Evolutionary conservation across 495 filamentous ascomycete genomes (phyloP).

Genomic region (Aspergillus carlsbadensis): DNA sequence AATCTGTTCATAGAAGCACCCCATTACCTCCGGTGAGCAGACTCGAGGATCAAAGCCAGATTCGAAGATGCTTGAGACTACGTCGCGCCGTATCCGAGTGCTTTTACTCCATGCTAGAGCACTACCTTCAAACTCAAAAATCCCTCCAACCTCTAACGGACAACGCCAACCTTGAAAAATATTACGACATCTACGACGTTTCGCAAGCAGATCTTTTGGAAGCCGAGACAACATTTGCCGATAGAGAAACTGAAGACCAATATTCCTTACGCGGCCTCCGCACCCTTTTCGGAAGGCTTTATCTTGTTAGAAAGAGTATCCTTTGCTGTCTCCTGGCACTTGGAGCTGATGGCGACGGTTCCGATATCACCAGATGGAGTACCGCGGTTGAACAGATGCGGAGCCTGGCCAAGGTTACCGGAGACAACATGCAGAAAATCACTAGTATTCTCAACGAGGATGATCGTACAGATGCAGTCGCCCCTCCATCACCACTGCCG

Average conservation of each 20-base stretch:
- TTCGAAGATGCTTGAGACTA: slow-evolving; percentile 73
- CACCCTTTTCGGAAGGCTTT: slow-evolving; percentile 72
- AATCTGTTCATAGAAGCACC: slow-evolving; percentile 62
- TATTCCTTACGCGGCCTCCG: slow-evolving; percentile 81
- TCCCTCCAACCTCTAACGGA: slow-evolving; percentile 70
- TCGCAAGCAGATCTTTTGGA: slow-evolving; percentile 72
- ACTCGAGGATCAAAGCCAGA: slow-evolving; percentile 75
- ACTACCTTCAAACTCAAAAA: slow-evolving; percentile 64
- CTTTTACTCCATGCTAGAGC: slow-evolving; percentile 66
- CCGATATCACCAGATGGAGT: slow-evolving; percentile 78
- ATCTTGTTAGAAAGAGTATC: slow-evolving; percentile 76
- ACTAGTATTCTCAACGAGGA: slow-evolving; percentile 74
- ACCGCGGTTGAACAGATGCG: slow-evolving; percentile 74
- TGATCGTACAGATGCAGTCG: slow-evolving; percentile 64
- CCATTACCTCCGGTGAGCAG: slow-evolving; percentile 82
- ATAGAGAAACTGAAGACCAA: slow-evolving; percentile 64
- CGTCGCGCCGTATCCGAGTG: slow-evolving; percentile 69
- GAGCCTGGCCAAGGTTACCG: slow-evolving; percentile 56
- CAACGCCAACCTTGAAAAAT: slow-evolving; percentile 79
- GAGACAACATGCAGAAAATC: slow-evolving; percentile 54
- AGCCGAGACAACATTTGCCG: slow-evolving; percentile 57
- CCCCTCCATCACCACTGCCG: slow-evolving; percentile 63
- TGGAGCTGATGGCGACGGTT: slow-evolving; percentile 77
- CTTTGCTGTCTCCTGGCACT: slow-evolving; percentile 84
- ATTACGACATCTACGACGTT: slow-evolving; percentile 90